Evolutionary conservation across 768 basidiomycete genomes (phyloP), one percentile per base, ranked within the genome.

Genomic region (Leccinum obscurum): DNA sequence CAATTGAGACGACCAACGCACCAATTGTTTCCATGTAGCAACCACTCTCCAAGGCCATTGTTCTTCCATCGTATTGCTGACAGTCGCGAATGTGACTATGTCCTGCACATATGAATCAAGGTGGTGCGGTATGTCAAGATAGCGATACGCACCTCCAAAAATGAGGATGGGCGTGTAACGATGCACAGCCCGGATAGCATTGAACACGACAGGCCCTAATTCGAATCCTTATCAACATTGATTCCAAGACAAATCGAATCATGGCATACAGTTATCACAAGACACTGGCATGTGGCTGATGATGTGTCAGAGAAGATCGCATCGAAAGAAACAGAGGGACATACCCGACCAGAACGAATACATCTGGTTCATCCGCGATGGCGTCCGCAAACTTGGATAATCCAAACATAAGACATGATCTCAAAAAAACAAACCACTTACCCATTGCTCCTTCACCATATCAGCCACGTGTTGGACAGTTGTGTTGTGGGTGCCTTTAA

Each of bases 1-100:
- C 30, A 34, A 24, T 20, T 4, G 28, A 30, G 44, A 20, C 0
- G 15, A 11, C 6, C 11, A 13, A 55, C 82, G 13, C 53, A 89
- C 92, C 93, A 56, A 95, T 78, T 10, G 94, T 97, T 76, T 97
- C 95, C 88, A 96, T 90, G 70, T 95, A 96, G 24, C 92, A 79
- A 17, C 95, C 90, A 63, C 91, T 89, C 67, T 93, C 90, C 61
- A 95, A 70, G 2, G 88, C 65, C 62, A 71, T 66, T 22, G 65
- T 32, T 32, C 64, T 66, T 41, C 60, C 60, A 51, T 71, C 62
- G 17, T 66, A 71, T n/a, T 66, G 66, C 17, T 66, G 69, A 52
- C 68, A 71, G 39, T 71, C 64, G n/a, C 69, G 69, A 39, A 69
- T 62, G 22, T 71, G 69, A 52, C 0, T 80, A 64, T 93, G 92